Evolutionary conservation across 2,329 filamentous ascomycete genomes (phyloP).

Genomic region (Colletotrichum filicis): DNA sequence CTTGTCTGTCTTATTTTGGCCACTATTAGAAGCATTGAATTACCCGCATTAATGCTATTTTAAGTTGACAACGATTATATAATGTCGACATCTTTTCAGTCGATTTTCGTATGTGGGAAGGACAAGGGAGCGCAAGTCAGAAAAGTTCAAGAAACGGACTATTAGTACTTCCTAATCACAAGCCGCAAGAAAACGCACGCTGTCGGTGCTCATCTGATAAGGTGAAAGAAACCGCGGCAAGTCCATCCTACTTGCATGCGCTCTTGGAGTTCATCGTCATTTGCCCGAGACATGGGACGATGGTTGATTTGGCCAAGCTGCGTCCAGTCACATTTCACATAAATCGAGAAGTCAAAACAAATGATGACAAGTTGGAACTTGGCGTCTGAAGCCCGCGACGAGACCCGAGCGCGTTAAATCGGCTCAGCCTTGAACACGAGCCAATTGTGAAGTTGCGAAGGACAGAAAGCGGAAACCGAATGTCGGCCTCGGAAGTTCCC

Average conservation of each 20-base stretch:
- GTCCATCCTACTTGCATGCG: background rate
- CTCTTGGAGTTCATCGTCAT: background rate
- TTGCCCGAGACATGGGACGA: background rate
- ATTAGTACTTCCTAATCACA: too few species aligned
- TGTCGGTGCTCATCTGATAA: background rate
- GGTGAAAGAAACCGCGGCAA: background rate
- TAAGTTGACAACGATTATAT: too few species aligned
- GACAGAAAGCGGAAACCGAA: background rate
- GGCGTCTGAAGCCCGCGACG: background rate
- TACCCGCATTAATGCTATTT: too few species aligned
- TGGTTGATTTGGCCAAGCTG: background rate
- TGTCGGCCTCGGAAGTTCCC: background rate
- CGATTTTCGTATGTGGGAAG: too few species aligned
- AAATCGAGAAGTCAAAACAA: background rate
- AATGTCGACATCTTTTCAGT: too few species aligned
- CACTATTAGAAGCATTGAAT: too few species aligned
- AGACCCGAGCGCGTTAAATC: background rate
- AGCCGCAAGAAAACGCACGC: too few species aligned
- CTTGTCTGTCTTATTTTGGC: too few species aligned
- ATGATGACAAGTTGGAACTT: background rate
- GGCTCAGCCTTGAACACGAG: background rate
- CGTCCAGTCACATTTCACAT: background rate
- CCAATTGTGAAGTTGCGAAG: background rate
- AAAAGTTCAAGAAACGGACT: too few species aligned
- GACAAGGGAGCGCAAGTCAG: too few species aligned